phyloP scores from a whole-genome alignment of 176 grass and related monocot species.

The Canna indica region DNA sequence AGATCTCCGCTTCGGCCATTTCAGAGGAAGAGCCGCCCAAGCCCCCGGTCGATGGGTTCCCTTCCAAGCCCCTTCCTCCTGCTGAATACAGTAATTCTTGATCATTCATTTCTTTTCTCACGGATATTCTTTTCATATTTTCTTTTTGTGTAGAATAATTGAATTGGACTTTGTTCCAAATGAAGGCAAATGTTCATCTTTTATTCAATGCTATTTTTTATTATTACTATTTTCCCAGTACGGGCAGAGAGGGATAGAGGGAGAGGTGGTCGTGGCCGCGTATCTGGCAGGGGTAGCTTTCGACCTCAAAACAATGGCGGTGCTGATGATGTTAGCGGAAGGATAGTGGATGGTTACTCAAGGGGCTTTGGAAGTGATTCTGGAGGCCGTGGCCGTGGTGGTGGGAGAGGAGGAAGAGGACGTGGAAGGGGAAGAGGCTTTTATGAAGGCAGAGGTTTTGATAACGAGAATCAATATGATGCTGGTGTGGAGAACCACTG shows the following conservation, averaged over 20 bases:
- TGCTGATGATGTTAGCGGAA: background rate
- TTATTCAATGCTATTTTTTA: no score
- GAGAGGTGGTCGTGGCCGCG: conserved; percentile 11
- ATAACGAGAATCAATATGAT: background rate
- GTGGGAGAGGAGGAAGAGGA: conserved; percentile 15
- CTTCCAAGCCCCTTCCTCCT: conserved; percentile 15
- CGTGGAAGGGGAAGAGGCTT: conserved; percentile 14
- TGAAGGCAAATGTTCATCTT: no score
- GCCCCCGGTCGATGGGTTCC: background rate
- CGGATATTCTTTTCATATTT: no score
- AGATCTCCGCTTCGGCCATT: background rate
- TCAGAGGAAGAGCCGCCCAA: background rate
- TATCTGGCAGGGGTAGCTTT: background rate
- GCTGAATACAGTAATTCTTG: background rate
- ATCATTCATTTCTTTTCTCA: background rate
- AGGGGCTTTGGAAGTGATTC: conserved; percentile 8
- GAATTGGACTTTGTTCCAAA: no score
- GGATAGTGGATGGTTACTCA: background rate
- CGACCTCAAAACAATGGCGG: background rate
- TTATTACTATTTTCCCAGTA: background rate
- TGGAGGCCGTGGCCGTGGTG: background rate
- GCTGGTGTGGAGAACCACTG: background rate
- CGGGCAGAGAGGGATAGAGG: conserved; percentile 4
- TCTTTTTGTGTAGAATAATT: no score
- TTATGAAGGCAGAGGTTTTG: conserved; percentile 8